Percentiles rank a stretch among this genome's conserved stretches.
These are phyloP conservation scores for Tricholoma matsutake DNA, from an alignment of 768 basidiomycete genomes.

Conservation along the genomic window DNA sequence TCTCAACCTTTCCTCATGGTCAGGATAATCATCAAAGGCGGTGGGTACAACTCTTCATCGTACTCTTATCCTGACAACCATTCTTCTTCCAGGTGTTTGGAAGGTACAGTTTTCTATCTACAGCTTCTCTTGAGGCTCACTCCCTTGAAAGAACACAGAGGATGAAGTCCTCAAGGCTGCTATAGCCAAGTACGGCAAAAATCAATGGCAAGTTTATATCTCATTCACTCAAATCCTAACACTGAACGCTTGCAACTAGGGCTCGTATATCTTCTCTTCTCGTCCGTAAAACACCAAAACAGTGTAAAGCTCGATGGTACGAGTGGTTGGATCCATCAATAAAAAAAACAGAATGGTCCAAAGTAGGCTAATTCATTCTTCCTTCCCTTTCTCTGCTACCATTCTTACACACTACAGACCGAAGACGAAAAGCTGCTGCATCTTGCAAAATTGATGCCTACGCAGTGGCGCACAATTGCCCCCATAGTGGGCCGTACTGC, in stretches of 20 bases:
- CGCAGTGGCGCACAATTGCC: constrained; percentile 99
- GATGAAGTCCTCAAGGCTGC: constrained; percentile 99
- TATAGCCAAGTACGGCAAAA: constrained; percentile 96
- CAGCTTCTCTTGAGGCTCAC: neutral
- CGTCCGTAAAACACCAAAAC: constrained; percentile 98
- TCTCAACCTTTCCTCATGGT: constrained; percentile 48
- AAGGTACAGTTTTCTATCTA: constrained; percentile 47
- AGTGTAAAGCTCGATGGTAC: constrained; percentile 99
- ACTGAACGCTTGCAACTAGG: constrained; percentile 39
- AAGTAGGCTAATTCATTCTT: constrained; percentile 45
- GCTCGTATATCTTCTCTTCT: constrained; percentile 97
- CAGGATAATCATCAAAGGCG: constrained; percentile 91
- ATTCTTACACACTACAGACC: constrained; percentile 48
- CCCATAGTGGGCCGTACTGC: constrained; percentile 98
- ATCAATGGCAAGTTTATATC: constrained; percentile 67
- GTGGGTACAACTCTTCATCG: constrained; percentile 32
- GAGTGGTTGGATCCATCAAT: constrained; percentile 99
- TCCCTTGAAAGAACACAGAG: constrained; percentile 73
- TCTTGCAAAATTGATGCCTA: constrained; percentile 98
- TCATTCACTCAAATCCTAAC: neutral
- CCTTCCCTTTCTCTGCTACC: neutral
- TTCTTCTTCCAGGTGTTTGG: constrained; percentile 59
- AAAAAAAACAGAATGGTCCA: constrained; percentile 99
- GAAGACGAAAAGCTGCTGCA: constrained; percentile 99
- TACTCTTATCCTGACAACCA: constrained; percentile 5